A percentile compares a stretch with the other conserved stretches of the same genome.
Conservation (phyloP, 441 rosid species). For the Gossypium gossypioides region DNA sequence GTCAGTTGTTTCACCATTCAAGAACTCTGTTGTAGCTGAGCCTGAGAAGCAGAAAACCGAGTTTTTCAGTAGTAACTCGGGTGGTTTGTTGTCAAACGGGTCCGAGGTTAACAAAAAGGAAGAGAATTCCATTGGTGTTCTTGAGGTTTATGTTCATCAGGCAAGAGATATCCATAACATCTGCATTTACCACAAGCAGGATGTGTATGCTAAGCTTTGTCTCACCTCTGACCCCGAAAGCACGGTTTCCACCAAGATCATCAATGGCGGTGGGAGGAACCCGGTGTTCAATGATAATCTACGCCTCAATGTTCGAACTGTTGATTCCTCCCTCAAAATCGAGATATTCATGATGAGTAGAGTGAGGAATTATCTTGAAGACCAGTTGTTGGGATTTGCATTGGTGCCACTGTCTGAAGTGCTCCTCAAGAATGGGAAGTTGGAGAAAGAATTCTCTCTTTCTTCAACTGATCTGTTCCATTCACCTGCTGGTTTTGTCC, state of each 20-base stretch:
- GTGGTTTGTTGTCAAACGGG: neutral
- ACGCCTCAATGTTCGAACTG: constrained; percentile 44
- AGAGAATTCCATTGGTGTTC: constrained; percentile 46
- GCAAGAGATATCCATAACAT: constrained; percentile 98
- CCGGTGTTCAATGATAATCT: constrained; percentile 78
- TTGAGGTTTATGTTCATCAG: constrained; percentile 70
- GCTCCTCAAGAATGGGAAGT: constrained; percentile 53
- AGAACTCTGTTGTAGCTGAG: constrained; percentile 37
- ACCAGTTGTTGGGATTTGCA: constrained; percentile 85
- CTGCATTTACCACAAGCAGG: constrained; percentile 99
- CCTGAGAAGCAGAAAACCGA: constrained; percentile 46
- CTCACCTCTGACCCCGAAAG: constrained; percentile 72
- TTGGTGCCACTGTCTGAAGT: constrained; percentile 86
- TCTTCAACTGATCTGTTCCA: constrained; percentile 93
- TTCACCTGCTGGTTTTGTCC: constrained; percentile 92
- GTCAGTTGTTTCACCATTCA: constrained; percentile 85
- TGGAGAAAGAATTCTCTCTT: constrained; percentile 88
- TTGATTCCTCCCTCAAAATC: constrained; percentile 77
- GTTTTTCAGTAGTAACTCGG: constrained; percentile 18
- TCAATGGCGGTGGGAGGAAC: constrained; percentile 96
- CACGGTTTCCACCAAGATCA: constrained; percentile 71
- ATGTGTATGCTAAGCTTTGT: constrained; percentile 93
- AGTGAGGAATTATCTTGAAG: constrained; percentile 93
- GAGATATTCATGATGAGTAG: constrained; percentile 98
- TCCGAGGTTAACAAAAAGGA: constrained; percentile 27